Base-by-base conservation (phyloP, 2,329 filamentous ascomycete species). In the Decorospora gaudefroyi region DNA sequence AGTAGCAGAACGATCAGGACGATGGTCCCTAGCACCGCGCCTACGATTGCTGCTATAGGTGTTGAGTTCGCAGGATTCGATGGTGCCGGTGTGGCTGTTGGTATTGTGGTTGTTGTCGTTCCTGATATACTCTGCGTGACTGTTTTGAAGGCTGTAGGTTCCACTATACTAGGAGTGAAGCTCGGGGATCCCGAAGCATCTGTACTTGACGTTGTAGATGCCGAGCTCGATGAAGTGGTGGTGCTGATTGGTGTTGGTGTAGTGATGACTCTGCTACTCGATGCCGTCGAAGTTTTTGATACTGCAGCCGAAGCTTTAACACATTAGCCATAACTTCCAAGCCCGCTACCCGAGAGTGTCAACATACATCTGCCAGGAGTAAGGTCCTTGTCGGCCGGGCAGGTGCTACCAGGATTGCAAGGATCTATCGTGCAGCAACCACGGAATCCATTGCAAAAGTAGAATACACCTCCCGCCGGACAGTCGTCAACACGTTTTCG, bases 391-490 rank as follows among this genome's bases (percentile, higher is more conserved):
- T 47, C 49, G 8, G 33, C 31, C 25, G 57, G 59, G 49, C 64
- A 67, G 4, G 50, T 50, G 19, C 43, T 26, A 18, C 35, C 34
- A 15, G 46, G 45, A 32, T 25, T 47, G 39, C 61, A 66, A 37
- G 63, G 49, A 19, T 64, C 57, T 8, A 50, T 51, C 10, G 53
- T n/a, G 32, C 61, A 68, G 32, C 62, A 66, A 19, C 62, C 64
- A 19, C 23, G 22, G 26, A 55, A 67, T 1, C 43, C 49, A 23
- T 40, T 34, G 28, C 64, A 66, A 8, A 27, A 46, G 29, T 65
- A 64, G 17, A 55, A 62, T 6, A 30, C 26, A 13, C 56, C 58
- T 9, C 61, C 56, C 10, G 33, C 34, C 1, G 52, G 54, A 9
- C 59, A 62, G 18, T 46, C 48, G 15, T 11, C 22, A 12, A 35